Percentiles rank a stretch among this genome's conserved stretches.
phyloP scores from a whole-genome alignment of 768 basidiomycete species.

The Serendipita indica region DNA sequence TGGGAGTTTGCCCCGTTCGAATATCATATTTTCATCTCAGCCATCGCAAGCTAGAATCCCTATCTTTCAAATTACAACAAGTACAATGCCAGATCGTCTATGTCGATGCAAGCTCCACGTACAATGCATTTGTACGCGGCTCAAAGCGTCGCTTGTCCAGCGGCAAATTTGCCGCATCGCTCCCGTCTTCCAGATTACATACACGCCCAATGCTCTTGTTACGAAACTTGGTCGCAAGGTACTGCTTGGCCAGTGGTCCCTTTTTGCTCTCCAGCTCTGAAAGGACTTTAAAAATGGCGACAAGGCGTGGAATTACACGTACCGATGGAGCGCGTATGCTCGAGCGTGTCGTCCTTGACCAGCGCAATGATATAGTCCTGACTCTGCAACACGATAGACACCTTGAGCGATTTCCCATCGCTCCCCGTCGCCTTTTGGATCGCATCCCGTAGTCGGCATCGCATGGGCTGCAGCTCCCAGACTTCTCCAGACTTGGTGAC shows the following conservation, averaged over 20 bases:
- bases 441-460: neutral
- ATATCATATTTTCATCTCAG: too few species aligned
- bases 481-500: neutral
- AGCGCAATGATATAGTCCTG: neutral
- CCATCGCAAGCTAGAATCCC: too few species aligned
- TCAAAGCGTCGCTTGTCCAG: neutral
- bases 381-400: too few species aligned
- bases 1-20: too few species aligned
- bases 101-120: too few species aligned
- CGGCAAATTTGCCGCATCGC: neutral
- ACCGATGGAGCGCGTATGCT: neutral
- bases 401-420: neutral
- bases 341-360: neutral
- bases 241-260: neutral
- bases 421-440: neutral
- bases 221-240: neutral
- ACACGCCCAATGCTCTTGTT: neutral
- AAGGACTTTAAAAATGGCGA: neutral
- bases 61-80: too few species aligned
- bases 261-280: neutral
- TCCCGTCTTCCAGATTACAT: neutral
- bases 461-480: neutral
- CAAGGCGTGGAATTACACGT: neutral
- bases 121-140: neutral
- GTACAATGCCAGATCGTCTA: too few species aligned